Percentiles rank a stretch among this genome's conserved stretches.
Evolutionary conservation across 2,329 filamentous ascomycete genomes (phyloP).

Genomic region (Metarhizium album): DNA sequence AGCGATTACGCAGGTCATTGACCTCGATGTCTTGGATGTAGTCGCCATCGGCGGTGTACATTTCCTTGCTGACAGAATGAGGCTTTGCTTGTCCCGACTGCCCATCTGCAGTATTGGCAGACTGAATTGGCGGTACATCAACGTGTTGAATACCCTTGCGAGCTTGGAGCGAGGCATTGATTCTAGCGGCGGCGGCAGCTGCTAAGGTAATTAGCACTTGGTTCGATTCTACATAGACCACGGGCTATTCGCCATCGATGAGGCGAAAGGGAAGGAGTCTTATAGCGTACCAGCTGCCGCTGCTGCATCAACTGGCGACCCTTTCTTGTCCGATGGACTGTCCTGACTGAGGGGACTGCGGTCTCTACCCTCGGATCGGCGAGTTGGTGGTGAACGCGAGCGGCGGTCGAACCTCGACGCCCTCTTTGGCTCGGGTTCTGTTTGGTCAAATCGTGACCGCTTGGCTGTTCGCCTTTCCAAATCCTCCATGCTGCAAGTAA

Average conservation of each 20-base stretch:
- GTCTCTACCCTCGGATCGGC: conserved; percentile 62
- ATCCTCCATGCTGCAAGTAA: conserved; percentile 49
- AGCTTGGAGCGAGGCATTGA: conserved; percentile 73
- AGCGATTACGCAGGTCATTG: conserved; percentile 94
- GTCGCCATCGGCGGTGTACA: conserved; percentile 93
- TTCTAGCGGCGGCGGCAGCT: conserved; percentile 82
- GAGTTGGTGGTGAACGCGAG: conserved; percentile 68
- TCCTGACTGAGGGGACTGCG: conserved; percentile 61
- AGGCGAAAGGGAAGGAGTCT: background rate
- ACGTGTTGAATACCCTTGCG: conserved; percentile 86
- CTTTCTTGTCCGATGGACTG: conserved; percentile 32
- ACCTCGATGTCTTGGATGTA: conserved; percentile 99
- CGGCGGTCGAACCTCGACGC: conserved; percentile 81
- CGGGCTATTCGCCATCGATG: too few species aligned
- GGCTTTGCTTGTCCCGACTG: conserved; percentile 6
- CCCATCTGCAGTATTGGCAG: background rate
- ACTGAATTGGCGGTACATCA: conserved; percentile 70
- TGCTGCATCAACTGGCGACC: conserved; percentile 53
- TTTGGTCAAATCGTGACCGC: conserved; percentile 91
- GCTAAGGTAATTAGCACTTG: conserved; percentile 14
- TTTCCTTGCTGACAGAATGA: conserved; percentile 36
- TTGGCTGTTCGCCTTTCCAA: conserved; percentile 62
- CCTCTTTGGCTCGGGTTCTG: conserved; percentile 66
- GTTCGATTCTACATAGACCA: background rate
- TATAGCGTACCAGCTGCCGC: conserved; percentile 60